Base-by-base conservation (phyloP, 306 rosid species). In the Inga oerstediana region DNA sequence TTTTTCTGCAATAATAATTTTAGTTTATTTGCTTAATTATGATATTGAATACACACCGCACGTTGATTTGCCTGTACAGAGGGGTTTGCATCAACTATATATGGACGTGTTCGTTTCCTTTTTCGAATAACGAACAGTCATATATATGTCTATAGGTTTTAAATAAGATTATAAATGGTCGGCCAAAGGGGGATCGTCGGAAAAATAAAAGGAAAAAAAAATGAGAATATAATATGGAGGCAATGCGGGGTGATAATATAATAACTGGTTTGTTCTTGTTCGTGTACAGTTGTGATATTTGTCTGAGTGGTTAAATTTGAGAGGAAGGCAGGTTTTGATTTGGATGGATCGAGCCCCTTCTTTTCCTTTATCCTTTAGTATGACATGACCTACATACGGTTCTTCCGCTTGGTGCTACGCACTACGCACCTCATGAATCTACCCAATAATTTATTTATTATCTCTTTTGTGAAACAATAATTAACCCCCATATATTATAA, bases 261-360 rank as follows among this genome's bases (percentile, higher is more conserved):
- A 20, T 46, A 72, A 61, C 81, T 71, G 37, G n/a, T 35, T 30
- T 22, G 75, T 16, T 75, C 15, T 59, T 59, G 65, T 9, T 76
- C 54, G 19, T 51, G 76, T 65, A 73, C 79, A 24, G 49, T 72
- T 77, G 17, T 24, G 70, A 75, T 76, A 82, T 72, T 51, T 73
- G 76, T 65, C 66, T 13, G 67, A 74, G 66, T 44, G 46, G 58
- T 72, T 10, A 35, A 48, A 30, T 79, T 65, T 54, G 45, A 58
- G 46, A 24, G 79, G 58, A 76, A 46, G 27, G 78, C 70, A 68
- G 75, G 79, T 68, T 75, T 84, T 75, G 56, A 80, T 80, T 58
- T 27, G 34, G 79, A 51, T 84, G 56, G 52, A 65, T 74, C 51
- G 83, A 79, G 41, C 80, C 61, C 72, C 15, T 39, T 16, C 68